phyloP scores from a whole-genome alignment of 305 asterid genomes.

The Rubia occidens region DNA sequence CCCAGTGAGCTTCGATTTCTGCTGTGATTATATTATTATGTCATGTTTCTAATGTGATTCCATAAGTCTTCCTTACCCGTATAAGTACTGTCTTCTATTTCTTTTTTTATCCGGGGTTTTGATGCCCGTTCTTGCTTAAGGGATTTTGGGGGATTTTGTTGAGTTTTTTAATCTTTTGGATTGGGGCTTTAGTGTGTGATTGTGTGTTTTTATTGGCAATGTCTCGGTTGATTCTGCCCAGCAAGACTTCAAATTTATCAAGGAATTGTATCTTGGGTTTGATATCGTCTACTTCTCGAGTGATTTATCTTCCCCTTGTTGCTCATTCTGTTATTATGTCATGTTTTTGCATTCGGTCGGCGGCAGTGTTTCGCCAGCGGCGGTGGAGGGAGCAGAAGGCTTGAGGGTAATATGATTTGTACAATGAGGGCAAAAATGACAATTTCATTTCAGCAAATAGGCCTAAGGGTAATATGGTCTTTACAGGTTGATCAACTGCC shows the following conservation, averaged over 20 bases:
- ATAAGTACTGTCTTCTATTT: slow-evolving; percentile 14
- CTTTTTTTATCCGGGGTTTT: slow-evolving; percentile 12
- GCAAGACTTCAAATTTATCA: slow-evolving; percentile 61
- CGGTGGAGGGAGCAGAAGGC: no score
- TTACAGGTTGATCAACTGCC: no score
- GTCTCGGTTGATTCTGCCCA: slow-evolving; percentile 82
- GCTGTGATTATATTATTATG: no score
- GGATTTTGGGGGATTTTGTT: slow-evolving; percentile 14
- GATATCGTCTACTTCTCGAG: slow-evolving; percentile 53
- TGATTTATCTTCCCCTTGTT: slow-evolving; percentile 40
- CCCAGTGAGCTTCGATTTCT: no score
- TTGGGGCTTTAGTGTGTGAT: slow-evolving; percentile 9
- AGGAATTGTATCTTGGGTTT: slow-evolving; percentile 76
- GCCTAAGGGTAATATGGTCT: no score
- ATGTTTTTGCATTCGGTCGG: neutral
- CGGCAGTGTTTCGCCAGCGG: no score
- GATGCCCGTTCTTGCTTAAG: slow-evolving; percentile 14
- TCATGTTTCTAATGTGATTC: no score
- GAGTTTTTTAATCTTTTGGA: slow-evolving; percentile 3
- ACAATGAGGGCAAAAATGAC: no score
- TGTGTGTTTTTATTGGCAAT: slow-evolving; percentile 26
- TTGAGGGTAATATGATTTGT: no score
- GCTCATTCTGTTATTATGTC: slow-evolving; percentile 1
- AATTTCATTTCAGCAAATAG: no score
- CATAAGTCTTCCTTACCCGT: slow-evolving; percentile 17